Evolutionary conservation across 2,329 filamentous ascomycete genomes (phyloP).

Genomic region (Scolecobasidium constrictum): DNA sequence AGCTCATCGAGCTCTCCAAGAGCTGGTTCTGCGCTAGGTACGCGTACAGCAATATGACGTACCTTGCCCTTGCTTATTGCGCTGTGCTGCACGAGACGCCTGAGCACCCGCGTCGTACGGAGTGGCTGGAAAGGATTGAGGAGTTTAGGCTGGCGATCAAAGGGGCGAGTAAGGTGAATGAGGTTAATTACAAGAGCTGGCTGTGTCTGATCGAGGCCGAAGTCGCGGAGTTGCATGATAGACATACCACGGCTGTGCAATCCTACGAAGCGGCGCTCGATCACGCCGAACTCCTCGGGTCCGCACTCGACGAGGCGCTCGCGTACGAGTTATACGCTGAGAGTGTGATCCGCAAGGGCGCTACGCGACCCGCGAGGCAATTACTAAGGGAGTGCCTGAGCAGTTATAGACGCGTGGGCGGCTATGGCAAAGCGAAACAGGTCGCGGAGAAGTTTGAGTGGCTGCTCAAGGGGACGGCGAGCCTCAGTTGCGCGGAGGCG

Average conservation of each 20-base stretch:
- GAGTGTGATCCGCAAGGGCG: slow-evolving; percentile 54
- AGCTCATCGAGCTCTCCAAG: slow-evolving; percentile 28
- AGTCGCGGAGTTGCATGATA: slow-evolving; percentile 48
- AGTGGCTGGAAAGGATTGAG: slow-evolving; percentile 43
- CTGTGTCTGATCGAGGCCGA: slow-evolving; percentile 58
- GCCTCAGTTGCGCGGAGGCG: slow-evolving; percentile 48
- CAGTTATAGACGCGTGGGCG: slow-evolving; percentile 58
- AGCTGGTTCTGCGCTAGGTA: slow-evolving; percentile 33
- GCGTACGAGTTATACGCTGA: slow-evolving; percentile 65
- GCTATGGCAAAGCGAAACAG: slow-evolving; percentile 55
- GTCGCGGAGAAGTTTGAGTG: slow-evolving; percentile 59
- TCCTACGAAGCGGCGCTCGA: slow-evolving; percentile 63
- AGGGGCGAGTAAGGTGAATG: slow-evolving; percentile 51
- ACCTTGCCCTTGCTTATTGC: slow-evolving; percentile 31
- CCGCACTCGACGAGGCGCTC: slow-evolving; percentile 61
- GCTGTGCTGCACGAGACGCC: slow-evolving; percentile 27
- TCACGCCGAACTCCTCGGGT: slow-evolving; percentile 56
- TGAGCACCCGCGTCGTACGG: slow-evolving; percentile 26
- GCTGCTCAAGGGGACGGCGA: slow-evolving; percentile 53
- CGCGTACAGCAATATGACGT: slow-evolving; percentile 31
- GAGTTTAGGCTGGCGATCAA: slow-evolving; percentile 50
- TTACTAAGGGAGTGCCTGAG: slow-evolving; percentile 56
- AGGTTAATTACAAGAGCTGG: slow-evolving; percentile 64
- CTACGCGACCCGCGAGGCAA: slow-evolving; percentile 57
- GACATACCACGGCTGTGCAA: slow-evolving; percentile 44